Base-by-base conservation (phyloP, 2,329 filamentous ascomycete species). In the Capronia epimyces region DNA sequence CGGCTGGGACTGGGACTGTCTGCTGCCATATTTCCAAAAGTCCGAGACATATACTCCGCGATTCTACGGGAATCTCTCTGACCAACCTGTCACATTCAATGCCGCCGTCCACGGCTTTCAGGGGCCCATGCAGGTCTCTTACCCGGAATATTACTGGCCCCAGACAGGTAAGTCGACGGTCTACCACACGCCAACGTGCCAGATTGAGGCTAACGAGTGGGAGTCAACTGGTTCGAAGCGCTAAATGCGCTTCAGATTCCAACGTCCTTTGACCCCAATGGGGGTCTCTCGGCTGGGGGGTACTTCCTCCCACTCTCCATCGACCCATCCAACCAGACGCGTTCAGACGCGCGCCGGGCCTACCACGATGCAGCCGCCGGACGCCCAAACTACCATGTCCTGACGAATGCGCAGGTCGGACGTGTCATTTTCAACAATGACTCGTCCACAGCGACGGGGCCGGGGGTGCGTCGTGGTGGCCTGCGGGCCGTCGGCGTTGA, bases 1-100 rank as follows among this genome's bases (percentile, higher is more conserved):
- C 0, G 73, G 69, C 2, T 76, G 71, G 70, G 65, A 63, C 12
- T 75, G 71, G 65, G 62, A 69, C 1, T 65, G 64, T 18, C 60
- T 80, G 9, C 60, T 74, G 1, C 75, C 71, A 0, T 79, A 78
- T 55, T 74, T 79, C 56, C 65, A 66, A 21, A 78, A 77, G 66
- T 67, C 63, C 49, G 65, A 68, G 53, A 68, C 60, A 6, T 71
- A 76, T 50, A 73, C 74, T 25, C 62, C 66, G 18, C 53, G 60
- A 3, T 69, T 69, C 0, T 67, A n/a, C 64, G 13, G 52, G 10
- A 60, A 62, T 3, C 47, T 71, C 1, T 63, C 65, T 22, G 43
- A 62, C 13, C 62, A 68, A 39, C 67, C 71, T 4, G 65, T 72
- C n/a, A n/a, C n/a, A n/a, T 72, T 72, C 39, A 66, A 75, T 41